Conservation (phyloP, 75 land plant species). For the Chamaecyparis obtusa region DNA sequence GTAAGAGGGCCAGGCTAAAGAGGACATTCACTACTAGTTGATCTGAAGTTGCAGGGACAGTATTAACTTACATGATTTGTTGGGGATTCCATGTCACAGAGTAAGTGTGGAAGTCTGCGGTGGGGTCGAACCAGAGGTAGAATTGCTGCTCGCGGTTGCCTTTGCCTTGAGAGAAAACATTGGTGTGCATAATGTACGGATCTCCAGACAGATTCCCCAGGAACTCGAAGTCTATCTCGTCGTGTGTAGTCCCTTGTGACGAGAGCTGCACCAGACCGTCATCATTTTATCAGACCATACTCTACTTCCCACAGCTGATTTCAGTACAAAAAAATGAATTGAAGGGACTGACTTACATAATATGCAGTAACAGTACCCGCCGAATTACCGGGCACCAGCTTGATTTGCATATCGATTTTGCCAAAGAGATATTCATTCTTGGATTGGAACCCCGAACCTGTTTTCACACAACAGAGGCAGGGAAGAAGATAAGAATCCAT, state of each 20-base stretch:
- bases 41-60: not conserved
- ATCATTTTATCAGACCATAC: not conserved
- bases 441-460: constrained; percentile 66
- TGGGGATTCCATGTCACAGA: not conserved
- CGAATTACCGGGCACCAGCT: constrained; percentile 53
- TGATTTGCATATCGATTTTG: constrained; percentile 66
- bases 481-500: not conserved
- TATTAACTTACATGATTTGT: not conserved
- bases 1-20: too few relatives aligned
- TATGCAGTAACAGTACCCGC: constrained; percentile 64
- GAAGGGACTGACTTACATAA: constrained; percentile 26
- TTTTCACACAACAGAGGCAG: not conserved
- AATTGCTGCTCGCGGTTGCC: constrained; percentile 26
- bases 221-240: constrained; percentile 36
- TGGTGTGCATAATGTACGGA: constrained; percentile 26
- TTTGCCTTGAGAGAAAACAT: constrained; percentile 21
- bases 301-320: too few relatives aligned
- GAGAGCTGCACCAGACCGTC: constrained; percentile 7
- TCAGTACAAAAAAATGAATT: not conserved
- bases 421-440: constrained; percentile 63
- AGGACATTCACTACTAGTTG: too few relatives aligned
- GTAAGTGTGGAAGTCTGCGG: not conserved
- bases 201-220: constrained; percentile 19
- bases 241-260: constrained; percentile 14
- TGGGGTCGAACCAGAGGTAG: not conserved